These are phyloP conservation scores for Pascua guehoae DNA, from an alignment of 1,284 basidiomycete species.

Conservation along the genomic window DNA sequence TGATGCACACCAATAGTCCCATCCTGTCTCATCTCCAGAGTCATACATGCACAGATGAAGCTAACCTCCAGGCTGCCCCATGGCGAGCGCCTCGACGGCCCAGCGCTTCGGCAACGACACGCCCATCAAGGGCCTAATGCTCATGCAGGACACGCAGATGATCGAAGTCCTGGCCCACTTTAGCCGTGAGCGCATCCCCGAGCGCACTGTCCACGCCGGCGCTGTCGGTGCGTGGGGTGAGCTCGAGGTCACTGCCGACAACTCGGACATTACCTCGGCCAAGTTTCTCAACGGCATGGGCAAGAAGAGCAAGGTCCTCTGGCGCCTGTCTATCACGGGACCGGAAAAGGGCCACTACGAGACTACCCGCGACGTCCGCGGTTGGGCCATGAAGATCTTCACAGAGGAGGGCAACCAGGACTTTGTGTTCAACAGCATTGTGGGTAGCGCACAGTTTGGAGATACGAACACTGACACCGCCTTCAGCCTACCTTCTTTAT, in stretches of 20 bases:
- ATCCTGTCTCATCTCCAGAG: no score
- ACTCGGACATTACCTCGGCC: constrained; percentile 41
- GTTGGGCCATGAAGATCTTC: constrained; percentile 84
- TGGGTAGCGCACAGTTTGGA: neutral
- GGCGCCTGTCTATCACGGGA: constrained; percentile 77
- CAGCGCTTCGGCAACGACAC: constrained; percentile 11
- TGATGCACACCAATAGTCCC: neutral
- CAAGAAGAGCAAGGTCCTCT: constrained; percentile 67
- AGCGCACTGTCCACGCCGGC: constrained; percentile 67
- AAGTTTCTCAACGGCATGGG: constrained; percentile 59
- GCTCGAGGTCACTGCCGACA: constrained; percentile 65
- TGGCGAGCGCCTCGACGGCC: constrained; percentile 6
- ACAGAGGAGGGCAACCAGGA: constrained; percentile 86
- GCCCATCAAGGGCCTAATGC: constrained; percentile 11
- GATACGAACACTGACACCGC: constrained; percentile 29
- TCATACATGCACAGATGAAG: neutral
- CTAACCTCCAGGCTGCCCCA: constrained; percentile 5
- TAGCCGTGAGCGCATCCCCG: constrained; percentile 82
- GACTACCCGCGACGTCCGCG: constrained; percentile 71
- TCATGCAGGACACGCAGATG: constrained; percentile 16
- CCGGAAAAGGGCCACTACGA: constrained; percentile 68
- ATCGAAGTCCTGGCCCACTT: constrained; percentile 54
- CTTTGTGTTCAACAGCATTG: constrained; percentile 53
- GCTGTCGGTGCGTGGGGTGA: constrained; percentile 76
- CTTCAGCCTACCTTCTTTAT: constrained; percentile 72